Base-by-base conservation (phyloP, 495 filamentous ascomycete genomes). In the Aspergillus haitiensis region DNA sequence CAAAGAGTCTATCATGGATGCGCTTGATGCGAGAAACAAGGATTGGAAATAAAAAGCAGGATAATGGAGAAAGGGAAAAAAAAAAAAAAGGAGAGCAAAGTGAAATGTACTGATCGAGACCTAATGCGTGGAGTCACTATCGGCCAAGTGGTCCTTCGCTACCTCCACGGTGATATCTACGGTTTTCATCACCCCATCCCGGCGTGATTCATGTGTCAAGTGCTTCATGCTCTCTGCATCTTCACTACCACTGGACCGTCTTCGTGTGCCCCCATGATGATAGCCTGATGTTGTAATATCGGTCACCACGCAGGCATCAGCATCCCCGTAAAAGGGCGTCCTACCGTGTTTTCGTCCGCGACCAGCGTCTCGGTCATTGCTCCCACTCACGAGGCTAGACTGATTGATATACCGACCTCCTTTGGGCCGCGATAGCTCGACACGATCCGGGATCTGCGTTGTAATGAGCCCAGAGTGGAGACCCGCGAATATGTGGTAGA, bases 401-500 rank as follows among this genome's bases (percentile, higher is more conserved):
- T 64, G 60, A 32, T 60, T 62, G 40, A 55, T 53, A 53, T 65
- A 70, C 5, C 49, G 39, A 46, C 55, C 62, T 15, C 10, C 40
- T 16, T 65, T 61, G 15, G 59, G 60, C 9, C 55, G 64, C 3
- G 58, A 35, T 35, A 68, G 61, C 58, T 71, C 66, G 46, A 63
- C 36, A 5, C 59, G 57, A 7, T 67, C 62, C 15, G 66, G 60
- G 27, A 68, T 56, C 16, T 68, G 68, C 12, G 66, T 70, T 9
- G 71, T 69, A 36, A 67, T 69, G n/a, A 75, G 62, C 27, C 69
- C 70, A 32, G 72, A 73, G 44, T 72, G 65, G 2, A 75, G 61
- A 16, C 70, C 70, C n/a, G 68, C 67, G 44, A 73, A 67, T n/a
- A 75, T 68, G 48, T 70, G 71, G 57, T 71, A 72, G 27, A 75